phyloP scores from a whole-genome alignment of 129 eudicot species.

The Flaveria sonorensis region DNA sequence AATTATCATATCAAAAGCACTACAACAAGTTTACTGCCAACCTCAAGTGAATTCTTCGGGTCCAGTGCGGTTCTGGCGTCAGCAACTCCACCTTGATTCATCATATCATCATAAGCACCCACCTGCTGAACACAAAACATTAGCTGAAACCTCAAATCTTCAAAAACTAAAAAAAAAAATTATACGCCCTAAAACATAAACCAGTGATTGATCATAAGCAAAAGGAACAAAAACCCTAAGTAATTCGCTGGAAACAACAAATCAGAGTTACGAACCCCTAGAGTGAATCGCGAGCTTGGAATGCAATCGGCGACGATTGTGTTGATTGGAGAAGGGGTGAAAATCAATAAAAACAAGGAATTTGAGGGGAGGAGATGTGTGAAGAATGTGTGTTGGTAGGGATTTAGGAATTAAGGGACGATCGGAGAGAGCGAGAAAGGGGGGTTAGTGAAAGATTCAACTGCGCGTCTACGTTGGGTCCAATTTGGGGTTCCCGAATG shows the following conservation, averaged over 20 bases:
- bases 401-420: slow-evolving; percentile 22
- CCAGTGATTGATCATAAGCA: slow-evolving; percentile 4
- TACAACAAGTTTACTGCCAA: slow-evolving; percentile 22
- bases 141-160: slow-evolving; percentile 18
- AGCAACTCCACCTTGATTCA: slow-evolving; percentile 67
- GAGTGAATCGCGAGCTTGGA: slow-evolving; percentile 32
- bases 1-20: not conserved
- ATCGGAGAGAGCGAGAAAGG: slow-evolving; percentile 32
- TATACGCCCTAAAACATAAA: not conserved
- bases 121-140: slow-evolving; percentile 9
- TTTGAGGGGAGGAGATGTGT: not conserved
- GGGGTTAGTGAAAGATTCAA: slow-evolving; percentile 31
- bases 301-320: slow-evolving; percentile 21
- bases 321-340: slow-evolving; percentile 11
- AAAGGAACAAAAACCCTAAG: slow-evolving; percentile 32
- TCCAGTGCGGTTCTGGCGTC: slow-evolving; percentile 43
- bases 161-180: not conserved
- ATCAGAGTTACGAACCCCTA: slow-evolving; percentile 14
- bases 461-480: slow-evolving; percentile 45
- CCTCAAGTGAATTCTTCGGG: slow-evolving; percentile 51
- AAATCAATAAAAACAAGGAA: not conserved
- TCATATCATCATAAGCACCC: slow-evolving; percentile 40
- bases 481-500: slow-evolving; percentile 29
- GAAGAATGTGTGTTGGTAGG: not conserved
- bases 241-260: slow-evolving; percentile 9